Evolutionary conservation across 805 yeast genomes (phyloP).

Genomic region (Maudiozyma bulderi): DNA sequence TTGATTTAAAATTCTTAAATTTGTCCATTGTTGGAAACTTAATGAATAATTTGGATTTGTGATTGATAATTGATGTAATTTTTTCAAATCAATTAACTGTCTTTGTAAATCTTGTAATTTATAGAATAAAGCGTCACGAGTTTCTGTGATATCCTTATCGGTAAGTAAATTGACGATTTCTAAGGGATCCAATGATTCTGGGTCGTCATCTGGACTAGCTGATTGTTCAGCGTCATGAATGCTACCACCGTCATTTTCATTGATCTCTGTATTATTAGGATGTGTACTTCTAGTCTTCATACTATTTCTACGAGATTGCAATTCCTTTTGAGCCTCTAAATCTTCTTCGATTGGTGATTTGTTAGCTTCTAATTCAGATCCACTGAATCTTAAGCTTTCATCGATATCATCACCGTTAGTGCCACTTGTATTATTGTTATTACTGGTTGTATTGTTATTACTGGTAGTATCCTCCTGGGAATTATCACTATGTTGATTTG

Average conservation of each 20-base stretch:
- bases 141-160: not conserved
- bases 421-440: not conserved
- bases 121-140: not conserved
- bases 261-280: not conserved
- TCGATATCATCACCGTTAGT: not conserved
- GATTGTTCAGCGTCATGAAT: no score
- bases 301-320: not conserved
- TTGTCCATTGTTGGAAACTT: constrained; percentile 21
- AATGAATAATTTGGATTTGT: constrained; percentile 12
- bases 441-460: no score
- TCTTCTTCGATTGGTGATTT: not conserved
- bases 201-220: no score
- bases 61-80: constrained; percentile 16
- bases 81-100: constrained; percentile 10
- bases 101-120: constrained; percentile 9
- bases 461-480: not conserved
- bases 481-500: not conserved
- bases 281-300: not conserved
- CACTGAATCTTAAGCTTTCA: not conserved
- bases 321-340: not conserved
- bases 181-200: not conserved
- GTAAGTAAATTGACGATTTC: not conserved
- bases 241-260: not conserved
- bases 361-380: not conserved
- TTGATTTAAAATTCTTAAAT: constrained; percentile 5